Evolutionary conservation across 345 rosid genomes (phyloP), one percentile per base, ranked within the genome.

Genomic region (Eucalyptus camaldulensis): DNA sequence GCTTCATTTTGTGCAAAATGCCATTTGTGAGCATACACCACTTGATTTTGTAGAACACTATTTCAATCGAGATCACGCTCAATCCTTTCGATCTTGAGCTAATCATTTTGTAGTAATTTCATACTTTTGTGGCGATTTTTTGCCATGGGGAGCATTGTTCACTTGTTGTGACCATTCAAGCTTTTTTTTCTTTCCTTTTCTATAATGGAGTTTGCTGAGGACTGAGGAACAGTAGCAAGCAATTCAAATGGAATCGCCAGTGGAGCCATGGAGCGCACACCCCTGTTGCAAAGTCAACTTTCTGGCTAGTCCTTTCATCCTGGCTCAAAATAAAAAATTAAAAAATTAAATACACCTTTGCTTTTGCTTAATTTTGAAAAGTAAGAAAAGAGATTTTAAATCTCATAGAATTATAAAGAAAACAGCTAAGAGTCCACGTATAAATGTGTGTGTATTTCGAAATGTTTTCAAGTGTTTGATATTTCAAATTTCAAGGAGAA

Each of bases 41-140:
- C 33, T 72, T 33, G 1, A 6, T 33, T 17, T 33, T 33, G 6
- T 10, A 0, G 24, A 21, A 4, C 1, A 0, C 8, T 21, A 76
- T 76, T 76, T 21, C 85, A 40, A 21, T 21, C 29, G 16, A 10
- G 22, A 76, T 76, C 85, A 40, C 1, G 29, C 25, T 76, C 29
- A 13, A 76, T 76, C 1, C 85, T 10, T 40, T 40, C 16, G 1
- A 76, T 76, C 85, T 76, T 22, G 29, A 21, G 21, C 47, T 0
- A 76, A 21, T 11, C 3, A 40, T 76, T 76, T 6, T 40, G 16
- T 40, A 0, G 9, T 10, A 22, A 76, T 3, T 76, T 19, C 43
- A 40, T 40, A 29, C 1, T 29, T 37, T 76, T 13, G 27, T 37
- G 83, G 27, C 8, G 15, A 72, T 37, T 72, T 72, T 72, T 37